These are phyloP conservation scores for Russula brevipes DNA, from an alignment of 768 basidiomycete genomes.

Conservation along the genomic window DNA sequence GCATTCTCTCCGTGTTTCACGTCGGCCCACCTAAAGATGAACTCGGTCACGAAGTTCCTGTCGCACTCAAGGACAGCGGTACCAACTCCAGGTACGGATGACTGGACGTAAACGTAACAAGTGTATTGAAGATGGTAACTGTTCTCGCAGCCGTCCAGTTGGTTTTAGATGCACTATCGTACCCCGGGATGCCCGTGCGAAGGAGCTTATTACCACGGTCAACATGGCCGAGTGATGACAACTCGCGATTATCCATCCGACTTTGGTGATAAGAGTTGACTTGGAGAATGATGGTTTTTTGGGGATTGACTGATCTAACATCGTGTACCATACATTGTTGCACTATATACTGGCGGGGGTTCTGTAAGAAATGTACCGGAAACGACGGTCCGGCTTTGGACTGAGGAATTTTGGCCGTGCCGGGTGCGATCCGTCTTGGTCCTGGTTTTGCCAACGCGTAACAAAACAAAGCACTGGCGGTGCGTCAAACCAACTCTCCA, in stretches of 20 bases:
- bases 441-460: not conserved
- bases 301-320: too few species aligned
- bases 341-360: too few species aligned
- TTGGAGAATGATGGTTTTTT: too few species aligned
- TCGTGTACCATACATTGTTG: too few species aligned
- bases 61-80: not conserved
- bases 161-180: not conserved
- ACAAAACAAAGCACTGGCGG: not conserved
- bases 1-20: constrained; percentile 5
- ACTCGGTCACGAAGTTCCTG: not conserved
- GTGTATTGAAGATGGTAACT: not conserved
- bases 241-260: too few species aligned
- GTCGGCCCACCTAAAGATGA: constrained; percentile 1
- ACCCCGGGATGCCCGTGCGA: not conserved
- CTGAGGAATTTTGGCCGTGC: too few species aligned
- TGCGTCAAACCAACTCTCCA: not conserved
- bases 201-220: constrained; percentile 1
- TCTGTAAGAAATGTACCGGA: too few species aligned
- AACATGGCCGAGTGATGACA: constrained; percentile 4
- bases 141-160: not conserved
- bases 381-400: too few species aligned
- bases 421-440: too few species aligned
- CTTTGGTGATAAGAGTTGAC: too few species aligned
- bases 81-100: not conserved
- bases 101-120: not conserved